These are phyloP conservation scores for Sporothrix globosa DNA, from an alignment of 2,329 filamentous ascomycete species.

Conservation along the genomic window DNA sequence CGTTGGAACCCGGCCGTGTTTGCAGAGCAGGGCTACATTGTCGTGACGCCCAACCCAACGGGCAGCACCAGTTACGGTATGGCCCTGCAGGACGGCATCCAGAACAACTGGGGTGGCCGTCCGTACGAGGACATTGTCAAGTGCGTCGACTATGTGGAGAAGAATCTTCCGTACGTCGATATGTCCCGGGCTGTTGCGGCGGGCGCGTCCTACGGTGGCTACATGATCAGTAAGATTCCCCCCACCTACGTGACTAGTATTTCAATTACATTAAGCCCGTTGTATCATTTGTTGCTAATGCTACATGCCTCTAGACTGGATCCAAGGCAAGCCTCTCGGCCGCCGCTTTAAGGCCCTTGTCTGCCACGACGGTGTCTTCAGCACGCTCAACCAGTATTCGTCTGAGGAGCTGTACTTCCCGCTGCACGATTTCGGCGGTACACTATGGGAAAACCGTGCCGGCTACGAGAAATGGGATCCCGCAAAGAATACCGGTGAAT, in stretches of 20 bases:
- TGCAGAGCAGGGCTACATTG: constrained; percentile 85
- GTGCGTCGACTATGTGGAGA: constrained; percentile 73
- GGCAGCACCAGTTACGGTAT: constrained; percentile 84
- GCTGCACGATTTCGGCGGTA: constrained; percentile 67
- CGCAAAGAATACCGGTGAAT: constrained; percentile 64
- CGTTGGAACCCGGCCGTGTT: constrained; percentile 87
- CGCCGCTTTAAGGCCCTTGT: constrained; percentile 86
- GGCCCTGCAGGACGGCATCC: constrained; percentile 74
- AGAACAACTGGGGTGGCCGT: constrained; percentile 78
- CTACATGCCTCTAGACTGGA: constrained; percentile 64
- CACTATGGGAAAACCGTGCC: constrained; percentile 63
- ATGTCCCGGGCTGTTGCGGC: constrained; percentile 70
- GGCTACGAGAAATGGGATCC: constrained; percentile 73
- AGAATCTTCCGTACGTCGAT: constrained; percentile 69
- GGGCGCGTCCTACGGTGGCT: constrained; percentile 75
- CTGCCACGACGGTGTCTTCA: constrained; percentile 85
- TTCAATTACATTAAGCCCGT: neutral
- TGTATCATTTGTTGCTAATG: neutral
- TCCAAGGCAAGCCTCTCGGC: constrained; percentile 82
- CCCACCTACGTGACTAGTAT: neutral
- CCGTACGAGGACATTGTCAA: constrained; percentile 83
- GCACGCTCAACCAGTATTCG: constrained; percentile 65
- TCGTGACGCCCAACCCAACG: constrained; percentile 79
- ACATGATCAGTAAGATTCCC: constrained; percentile 65
- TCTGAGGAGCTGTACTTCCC: constrained; percentile 73